Conservation (phyloP, 768 basidiomycete genomes). For the Boletus rufocinnamomeus region DNA sequence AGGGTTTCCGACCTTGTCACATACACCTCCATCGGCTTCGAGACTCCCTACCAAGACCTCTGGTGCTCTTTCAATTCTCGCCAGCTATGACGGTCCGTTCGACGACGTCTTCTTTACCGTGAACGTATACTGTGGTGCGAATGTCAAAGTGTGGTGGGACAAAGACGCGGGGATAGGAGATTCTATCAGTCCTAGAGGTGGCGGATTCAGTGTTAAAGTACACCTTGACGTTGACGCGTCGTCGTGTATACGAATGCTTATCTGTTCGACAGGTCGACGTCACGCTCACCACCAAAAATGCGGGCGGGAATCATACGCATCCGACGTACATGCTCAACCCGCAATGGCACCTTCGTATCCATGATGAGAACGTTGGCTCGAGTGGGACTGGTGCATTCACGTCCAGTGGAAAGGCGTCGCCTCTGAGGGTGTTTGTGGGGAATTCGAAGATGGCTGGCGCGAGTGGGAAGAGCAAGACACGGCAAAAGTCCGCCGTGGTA, state of each 20-base stretch:
- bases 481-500: conserved; percentile 42
- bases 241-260: not conserved
- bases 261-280: conserved; percentile 52
- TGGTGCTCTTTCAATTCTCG: conserved; percentile 53
- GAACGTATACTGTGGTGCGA: conserved; percentile 47
- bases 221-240: not conserved
- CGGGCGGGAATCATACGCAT: conserved; percentile 81
- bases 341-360: conserved; percentile 73
- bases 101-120: conserved; percentile 67
- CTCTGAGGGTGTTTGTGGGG: not conserved
- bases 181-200: not conserved
- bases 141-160: conserved; percentile 48
- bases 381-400: conserved; percentile 4
- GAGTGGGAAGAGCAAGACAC: not conserved
- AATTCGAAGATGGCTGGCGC: conserved; percentile 12
- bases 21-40: not conserved
- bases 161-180: conserved; percentile 31
- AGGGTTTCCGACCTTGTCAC: conserved; percentile 27
- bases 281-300: conserved; percentile 63
- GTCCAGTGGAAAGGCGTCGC: not conserved
- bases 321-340: conserved; percentile 90
- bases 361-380: conserved; percentile 32
- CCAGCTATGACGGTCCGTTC: conserved; percentile 69
- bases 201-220: conserved; percentile 20
- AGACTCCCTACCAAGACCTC: conserved; percentile 27